These are phyloP conservation scores for Vanderwaltozyma polyspora DNA, from an alignment of 805 yeast species.

Conservation along the genomic window DNA sequence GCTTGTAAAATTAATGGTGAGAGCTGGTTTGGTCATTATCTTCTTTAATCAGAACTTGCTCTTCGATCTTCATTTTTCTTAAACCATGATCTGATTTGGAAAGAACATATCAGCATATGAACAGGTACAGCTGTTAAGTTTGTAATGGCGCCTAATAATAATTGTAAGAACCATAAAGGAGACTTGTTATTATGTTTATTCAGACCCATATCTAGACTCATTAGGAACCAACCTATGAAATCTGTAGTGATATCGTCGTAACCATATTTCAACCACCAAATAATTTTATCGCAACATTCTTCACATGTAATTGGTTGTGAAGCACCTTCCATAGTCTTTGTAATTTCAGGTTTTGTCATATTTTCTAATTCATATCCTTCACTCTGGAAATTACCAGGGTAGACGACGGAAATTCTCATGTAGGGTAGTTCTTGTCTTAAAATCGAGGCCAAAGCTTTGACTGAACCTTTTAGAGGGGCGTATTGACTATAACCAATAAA, in stretches of 20 bases:
- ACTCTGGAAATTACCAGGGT: conserved; percentile 82
- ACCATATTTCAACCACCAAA: conserved; percentile 49
- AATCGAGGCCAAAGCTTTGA: conserved; percentile 61
- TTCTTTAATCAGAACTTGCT: too few species aligned
- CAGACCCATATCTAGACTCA: conserved; percentile 54
- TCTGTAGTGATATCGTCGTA: conserved; percentile 73
- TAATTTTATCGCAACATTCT: conserved; percentile 50
- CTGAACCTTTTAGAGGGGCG: conserved; percentile 80
- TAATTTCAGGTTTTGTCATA: conserved; percentile 73
- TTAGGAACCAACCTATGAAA: conserved; percentile 70
- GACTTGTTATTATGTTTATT: conserved; percentile 42
- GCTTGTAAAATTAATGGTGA: too few species aligned
- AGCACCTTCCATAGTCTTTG: conserved; percentile 75
- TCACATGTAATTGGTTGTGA: conserved; percentile 58
- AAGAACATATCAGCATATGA: conserved; percentile 37
- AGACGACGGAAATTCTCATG: conserved; percentile 59
- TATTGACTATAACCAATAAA: conserved; percentile 87
- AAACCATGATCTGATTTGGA: conserved; percentile 43
- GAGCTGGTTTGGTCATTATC: too few species aligned
- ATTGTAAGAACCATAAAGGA: conserved; percentile 42
- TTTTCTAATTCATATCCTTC: conserved; percentile 83
- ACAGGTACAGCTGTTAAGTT: conserved; percentile 49
- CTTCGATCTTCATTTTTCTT: conserved; percentile 19
- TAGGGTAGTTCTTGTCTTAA: conserved; percentile 77
- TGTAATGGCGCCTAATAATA: conserved; percentile 36